Base-by-base conservation (phyloP, 2,329 filamentous ascomycete species). In the Ploettnerulaceae sp. region DNA sequence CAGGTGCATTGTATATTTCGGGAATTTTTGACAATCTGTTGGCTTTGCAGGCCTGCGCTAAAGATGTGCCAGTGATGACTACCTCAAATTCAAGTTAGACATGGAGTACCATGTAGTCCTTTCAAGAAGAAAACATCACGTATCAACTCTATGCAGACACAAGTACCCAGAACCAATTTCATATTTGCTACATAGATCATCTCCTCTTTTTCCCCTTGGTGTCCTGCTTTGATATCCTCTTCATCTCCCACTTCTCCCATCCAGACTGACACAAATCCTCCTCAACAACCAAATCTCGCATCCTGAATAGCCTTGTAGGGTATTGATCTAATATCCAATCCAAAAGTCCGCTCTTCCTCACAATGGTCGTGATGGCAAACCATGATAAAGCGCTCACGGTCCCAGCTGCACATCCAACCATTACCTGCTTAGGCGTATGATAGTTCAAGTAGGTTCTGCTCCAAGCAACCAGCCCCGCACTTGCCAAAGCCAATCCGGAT, bases 381-480 rank as follows among this genome's bases (percentile, higher is more conserved):
- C 93, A 98, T 1, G 70, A 74, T 2, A 86, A 60, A 0, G 86
- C 90, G 58, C 83, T 88, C 1, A 78, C 61, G 1, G 76, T 70
- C 0, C 93, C 93, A 1, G 86, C 87, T 7, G 67, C 69, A 56
- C 75, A 80, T 2, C 93, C 93, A 1, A 84, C 86, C n/a, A 89
- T 60, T 7, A 98, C 93, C 70, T 98, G 93, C 61, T 76, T 82
- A 28, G 79, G 74, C 0, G 91, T 96, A 68, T 98, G 93, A 64
- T 98, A 98, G 65, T 83, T 89, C 52, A 98, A 72, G 64, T 98
- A 98, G 34, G 95, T 77, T 45, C 93, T 77, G 61, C 89, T 95
- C 66, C 78, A 80, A 15, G 90, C 86, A 5, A 96, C 89, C 7
- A 76, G 70, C 1, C 69, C 76, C 0, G 87, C 86, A 46, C 81